These are phyloP conservation scores for Solanum aculeatissimum DNA, from an alignment of 305 asterid genomes.

Conservation along the genomic window DNA sequence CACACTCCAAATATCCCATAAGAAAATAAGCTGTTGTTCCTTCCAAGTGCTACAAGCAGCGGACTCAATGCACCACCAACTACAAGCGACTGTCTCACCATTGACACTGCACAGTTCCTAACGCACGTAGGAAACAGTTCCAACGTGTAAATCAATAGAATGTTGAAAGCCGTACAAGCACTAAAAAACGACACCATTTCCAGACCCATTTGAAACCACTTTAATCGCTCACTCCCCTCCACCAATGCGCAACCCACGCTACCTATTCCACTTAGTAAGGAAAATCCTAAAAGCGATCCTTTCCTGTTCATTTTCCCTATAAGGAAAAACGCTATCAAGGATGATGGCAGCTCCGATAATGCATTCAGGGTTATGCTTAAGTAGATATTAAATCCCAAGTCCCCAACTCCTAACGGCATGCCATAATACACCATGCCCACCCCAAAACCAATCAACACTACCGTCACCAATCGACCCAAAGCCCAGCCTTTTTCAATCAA, in stretches of 20 bases:
- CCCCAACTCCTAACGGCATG: slow-evolving; percentile 23
- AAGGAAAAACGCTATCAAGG: slow-evolving; percentile 2
- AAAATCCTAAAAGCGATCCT: not conserved
- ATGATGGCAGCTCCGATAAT: slow-evolving; percentile 20
- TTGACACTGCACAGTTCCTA: slow-evolving; percentile 26
- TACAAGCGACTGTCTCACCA: slow-evolving; percentile 22
- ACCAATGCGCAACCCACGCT: slow-evolving; percentile 6
- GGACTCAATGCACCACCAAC: slow-evolving; percentile 26
- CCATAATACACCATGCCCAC: slow-evolving; percentile 26
- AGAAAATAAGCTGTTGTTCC: slow-evolving; percentile 8
- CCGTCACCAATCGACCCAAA: not conserved
- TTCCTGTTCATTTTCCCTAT: slow-evolving; percentile 11
- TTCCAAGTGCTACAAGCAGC: slow-evolving; percentile 17
- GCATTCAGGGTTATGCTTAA: slow-evolving; percentile 22
- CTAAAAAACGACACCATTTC: slow-evolving; percentile 17
- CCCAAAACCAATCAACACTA: slow-evolving; percentile 8
- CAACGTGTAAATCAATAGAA: slow-evolving; percentile 16
- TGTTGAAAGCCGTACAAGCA: slow-evolving; percentile 10
- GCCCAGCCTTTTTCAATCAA: slow-evolving; percentile 22
- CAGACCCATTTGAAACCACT: slow-evolving; percentile 8
- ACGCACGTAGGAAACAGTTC: slow-evolving; percentile 29
- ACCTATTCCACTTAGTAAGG: slow-evolving; percentile 14
- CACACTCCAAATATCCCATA: slow-evolving; percentile 20
- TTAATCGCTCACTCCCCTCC: not conserved
- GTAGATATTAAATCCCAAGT: slow-evolving; percentile 12